Evolutionary conservation across 2,329 filamentous ascomycete genomes (phyloP), one percentile per base, ranked within the genome.

Genomic region (Chaetomium sp.): DNA sequence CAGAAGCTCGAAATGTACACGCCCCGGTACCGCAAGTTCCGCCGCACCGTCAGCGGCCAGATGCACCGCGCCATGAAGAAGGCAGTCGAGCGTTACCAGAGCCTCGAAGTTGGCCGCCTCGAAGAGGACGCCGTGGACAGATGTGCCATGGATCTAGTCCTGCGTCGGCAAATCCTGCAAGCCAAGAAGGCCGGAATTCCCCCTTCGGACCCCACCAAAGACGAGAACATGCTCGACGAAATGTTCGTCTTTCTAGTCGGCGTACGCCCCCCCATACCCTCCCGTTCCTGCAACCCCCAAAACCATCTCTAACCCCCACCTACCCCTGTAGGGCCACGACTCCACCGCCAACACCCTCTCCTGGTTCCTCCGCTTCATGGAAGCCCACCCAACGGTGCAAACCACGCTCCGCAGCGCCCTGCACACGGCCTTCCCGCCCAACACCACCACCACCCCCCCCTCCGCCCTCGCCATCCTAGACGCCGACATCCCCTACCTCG

Each of bases 241-340:
- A 63, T 74, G 53, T 62, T 72, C 42, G 53, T 70, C 31, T 63
- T 70, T 54, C 64, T 71, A 10, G 67, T 69, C 31, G 68, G 64
- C 0, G 70, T 69, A 60, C 51, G 70, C 38, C 31, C 56, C 42
- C 56, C 19, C 1, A 12, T 8, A 3, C 29, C 21, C 21, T 19
- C 12, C 10, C 47, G n/a, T n/a, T 12, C 23, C 5, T 8, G 64
- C 2, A 75, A 76, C 64, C 65, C 77, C 2, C 66, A 16, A 35
- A 47, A n/a, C n/a, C n/a, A n/a, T n/a, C n/a, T n/a, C n/a, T n/a
- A n/a, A n/a, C n/a, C n/a, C n/a, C n/a, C n/a, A n/a, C n/a, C 12
- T 4, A 13, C 4, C 3, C 1, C 12, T 2, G 9, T 76, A 78
- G 56, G 81, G 80, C 21, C 77, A 81, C 65, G 80, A 83, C 56